Evolutionary conservation across 352 stramenopile species (phyloP).

Genomic region (Phytophthora palmivora): DNA sequence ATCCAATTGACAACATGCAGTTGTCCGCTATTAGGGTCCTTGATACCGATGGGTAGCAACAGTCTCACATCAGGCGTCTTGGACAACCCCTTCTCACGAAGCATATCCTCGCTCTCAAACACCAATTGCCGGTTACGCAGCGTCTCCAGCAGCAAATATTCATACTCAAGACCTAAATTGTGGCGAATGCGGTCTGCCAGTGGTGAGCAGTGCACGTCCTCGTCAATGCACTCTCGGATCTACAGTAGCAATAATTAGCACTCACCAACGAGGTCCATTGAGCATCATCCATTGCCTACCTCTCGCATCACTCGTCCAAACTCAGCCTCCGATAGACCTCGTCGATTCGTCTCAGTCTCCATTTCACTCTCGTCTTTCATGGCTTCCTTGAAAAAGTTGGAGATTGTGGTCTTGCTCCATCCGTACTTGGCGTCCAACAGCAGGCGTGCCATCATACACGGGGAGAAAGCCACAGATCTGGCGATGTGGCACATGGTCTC

Average conservation of each 20-base stretch:
- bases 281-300: conserved; percentile 8
- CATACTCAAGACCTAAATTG: conserved; percentile 86
- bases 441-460: conserved; percentile 73
- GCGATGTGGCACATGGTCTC: conserved; percentile 55
- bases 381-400: conserved; percentile 66
- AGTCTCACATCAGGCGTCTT: conserved; percentile 90
- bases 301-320: conserved; percentile 41
- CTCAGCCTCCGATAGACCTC: conserved; percentile 38
- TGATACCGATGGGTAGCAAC: conserved; percentile 81
- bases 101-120: conserved; percentile 85
- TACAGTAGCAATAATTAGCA: conserved; percentile 31
- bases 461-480: conserved; percentile 56
- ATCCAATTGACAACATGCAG: conserved; percentile 89
- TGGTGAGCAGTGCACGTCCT: conserved; percentile 81
- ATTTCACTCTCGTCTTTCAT: conserved; percentile 36
- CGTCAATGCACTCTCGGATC: conserved; percentile 70
- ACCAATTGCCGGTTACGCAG: conserved; percentile 72
- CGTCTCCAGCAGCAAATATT: conserved; percentile 83
- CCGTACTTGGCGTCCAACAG: conserved; percentile 62
- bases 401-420: conserved; percentile 75
- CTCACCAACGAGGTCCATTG: not conserved
- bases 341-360: conserved; percentile 9
- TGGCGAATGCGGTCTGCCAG: conserved; percentile 77
- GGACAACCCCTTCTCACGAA: conserved; percentile 80
- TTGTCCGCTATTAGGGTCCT: conserved; percentile 36